Conservation (phyloP, 2,329 filamentous ascomycete genomes). For the Verticillium klebahnii region DNA sequence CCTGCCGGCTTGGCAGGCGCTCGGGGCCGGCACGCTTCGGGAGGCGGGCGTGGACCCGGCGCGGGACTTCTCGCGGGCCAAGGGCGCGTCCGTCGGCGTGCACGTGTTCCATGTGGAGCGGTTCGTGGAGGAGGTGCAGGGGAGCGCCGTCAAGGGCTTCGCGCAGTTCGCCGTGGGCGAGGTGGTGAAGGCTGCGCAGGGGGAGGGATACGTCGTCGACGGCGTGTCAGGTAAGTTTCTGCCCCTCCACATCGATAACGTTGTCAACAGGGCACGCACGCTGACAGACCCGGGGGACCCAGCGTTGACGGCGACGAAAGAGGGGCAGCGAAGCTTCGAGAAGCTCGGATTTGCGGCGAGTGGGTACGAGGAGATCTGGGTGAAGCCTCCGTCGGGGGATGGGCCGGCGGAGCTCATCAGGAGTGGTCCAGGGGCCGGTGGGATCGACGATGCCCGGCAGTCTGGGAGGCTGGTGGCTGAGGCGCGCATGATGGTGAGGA, state of each 20-base stretch:
- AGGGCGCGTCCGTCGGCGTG: conserved; percentile 18
- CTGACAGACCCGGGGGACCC: neutral
- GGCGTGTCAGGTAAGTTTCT: neutral
- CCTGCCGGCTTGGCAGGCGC: conserved; percentile 17
- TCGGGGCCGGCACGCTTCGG: conserved; percentile 22
- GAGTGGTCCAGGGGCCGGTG: neutral
- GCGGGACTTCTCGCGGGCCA: conserved; percentile 15
- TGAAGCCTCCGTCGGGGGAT: neutral
- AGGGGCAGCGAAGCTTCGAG: conserved; percentile 20
- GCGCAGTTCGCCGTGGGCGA: conserved; percentile 16
- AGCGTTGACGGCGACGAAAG: conserved; percentile 24
- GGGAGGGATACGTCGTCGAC: neutral
- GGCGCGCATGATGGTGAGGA: conserved; percentile 2
- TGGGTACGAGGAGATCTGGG: conserved; percentile 23
- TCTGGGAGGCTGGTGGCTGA: neutral
- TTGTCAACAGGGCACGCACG: neutral
- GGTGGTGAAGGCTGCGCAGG: conserved; percentile 9
- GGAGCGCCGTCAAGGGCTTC: conserved; percentile 13
- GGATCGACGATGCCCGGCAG: neutral
- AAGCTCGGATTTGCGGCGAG: conserved; percentile 21
- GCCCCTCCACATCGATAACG: neutral
- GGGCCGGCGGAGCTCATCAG: conserved; percentile 2
- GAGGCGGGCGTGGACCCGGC: conserved; percentile 20
- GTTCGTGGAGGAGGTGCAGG: conserved; percentile 8
- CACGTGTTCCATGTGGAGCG: conserved; percentile 31